These are phyloP conservation scores for Scenedesmus sp. DNA, from an alignment of 163 green algal species.

Conservation along the genomic window DNA sequence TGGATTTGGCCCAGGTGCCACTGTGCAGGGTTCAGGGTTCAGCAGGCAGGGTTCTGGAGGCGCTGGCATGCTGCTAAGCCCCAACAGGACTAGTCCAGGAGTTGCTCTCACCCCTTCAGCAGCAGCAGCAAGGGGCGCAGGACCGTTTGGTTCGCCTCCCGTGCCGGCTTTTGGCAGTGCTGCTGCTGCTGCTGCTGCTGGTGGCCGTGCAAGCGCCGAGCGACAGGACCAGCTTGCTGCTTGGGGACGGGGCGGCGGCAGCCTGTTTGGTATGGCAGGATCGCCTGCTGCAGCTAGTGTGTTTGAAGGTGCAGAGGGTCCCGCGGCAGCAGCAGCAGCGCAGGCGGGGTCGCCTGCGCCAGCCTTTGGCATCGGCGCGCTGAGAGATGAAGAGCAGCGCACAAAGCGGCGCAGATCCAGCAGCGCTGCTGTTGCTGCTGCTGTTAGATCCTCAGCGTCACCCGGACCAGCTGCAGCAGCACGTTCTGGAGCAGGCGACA, in stretches of 20 bases:
- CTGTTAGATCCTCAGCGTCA: background rate
- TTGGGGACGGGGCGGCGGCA: background rate
- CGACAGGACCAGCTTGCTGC: background rate
- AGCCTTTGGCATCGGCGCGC: constrained; percentile 32
- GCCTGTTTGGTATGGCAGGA: constrained; percentile 25
- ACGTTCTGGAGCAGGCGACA: background rate
- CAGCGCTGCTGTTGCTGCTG: background rate
- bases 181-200: background rate
- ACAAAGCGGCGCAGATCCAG: constrained; percentile 28
- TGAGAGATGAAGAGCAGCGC: constrained; percentile 36
- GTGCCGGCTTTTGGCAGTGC: background rate
- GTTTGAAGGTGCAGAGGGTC: background rate
- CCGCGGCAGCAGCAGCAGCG: constrained; percentile 18
- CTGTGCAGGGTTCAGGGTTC: background rate
- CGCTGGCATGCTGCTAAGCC: background rate
- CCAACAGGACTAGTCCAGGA: background rate
- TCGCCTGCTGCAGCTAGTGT: background rate
- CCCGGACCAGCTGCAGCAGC: background rate
- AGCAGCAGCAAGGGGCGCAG: background rate
- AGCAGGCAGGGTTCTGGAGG: constrained; percentile 22
- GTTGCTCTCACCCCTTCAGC: background rate
- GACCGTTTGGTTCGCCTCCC: background rate
- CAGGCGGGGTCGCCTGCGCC: background rate
- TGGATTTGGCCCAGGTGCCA: background rate
- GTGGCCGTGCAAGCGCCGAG: background rate